Base-by-base conservation (phyloP, 2,329 filamentous ascomycete genomes). In the Aspergillus eucalypticola region DNA sequence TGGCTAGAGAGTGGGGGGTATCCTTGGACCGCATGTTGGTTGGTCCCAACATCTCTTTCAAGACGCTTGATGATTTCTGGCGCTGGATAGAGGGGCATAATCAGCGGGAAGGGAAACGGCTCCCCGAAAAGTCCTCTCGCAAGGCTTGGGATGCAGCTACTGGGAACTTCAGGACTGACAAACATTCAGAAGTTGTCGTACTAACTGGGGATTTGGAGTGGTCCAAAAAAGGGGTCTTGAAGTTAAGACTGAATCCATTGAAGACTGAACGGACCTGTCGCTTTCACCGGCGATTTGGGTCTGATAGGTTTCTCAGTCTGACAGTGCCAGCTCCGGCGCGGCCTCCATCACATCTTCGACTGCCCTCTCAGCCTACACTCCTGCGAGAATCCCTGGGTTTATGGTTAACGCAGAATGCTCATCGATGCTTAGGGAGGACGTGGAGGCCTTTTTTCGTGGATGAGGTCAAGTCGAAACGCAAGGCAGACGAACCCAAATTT, bases 381-480 rank as follows among this genome's bases (percentile, higher is more conserved):
- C 56, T 77, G 19, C 69, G 73, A 1, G 70, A 78, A 38, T 71
- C 68, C 19, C 64, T 81, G 15, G 69, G 71, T 4, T 60, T 71
- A 19, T 81, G 79, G 78, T 67, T 82, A 8, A 73, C 74, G 0
- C 70, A 71, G 8, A 68, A 71, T 54, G 66, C 72, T 0, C 78
- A 80, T 53, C 62, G 72, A 17, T 75, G 79, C 41, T 61, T 81
- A 0, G 79, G 79, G 15, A 72, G 80, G 55, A 73, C 59, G 6
- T 83, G 80, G 80, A 71, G 73, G 27, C 72, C 77, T 0, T 82
- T 81, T 56, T 82, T 71, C 53, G 66, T 79, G 5, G 79, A 81
- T 60, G 71, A 78, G 32, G 67, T 73, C 27, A 77, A 78, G 42
- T 56, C 64, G 0, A 74, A 72, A 54, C 64, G 58, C 5, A 79